phyloP scores from a whole-genome alignment of 805 yeast species.

The Pichia membranifaciens region DNA sequence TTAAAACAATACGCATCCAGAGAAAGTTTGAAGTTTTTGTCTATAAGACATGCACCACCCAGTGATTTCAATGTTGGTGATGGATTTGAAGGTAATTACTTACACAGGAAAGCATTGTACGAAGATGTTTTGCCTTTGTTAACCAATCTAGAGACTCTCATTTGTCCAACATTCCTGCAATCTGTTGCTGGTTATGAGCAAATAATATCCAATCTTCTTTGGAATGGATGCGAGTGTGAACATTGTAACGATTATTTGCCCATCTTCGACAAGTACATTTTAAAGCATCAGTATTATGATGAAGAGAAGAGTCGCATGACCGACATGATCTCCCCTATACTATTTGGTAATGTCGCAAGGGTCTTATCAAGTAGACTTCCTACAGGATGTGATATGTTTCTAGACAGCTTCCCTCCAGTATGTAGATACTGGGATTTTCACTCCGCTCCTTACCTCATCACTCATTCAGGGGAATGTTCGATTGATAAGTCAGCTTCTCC shows the following conservation, averaged over 20 bases:
- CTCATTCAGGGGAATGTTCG: conserved; percentile 35
- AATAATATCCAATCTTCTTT: conserved; percentile 58
- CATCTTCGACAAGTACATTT: conserved; percentile 51
- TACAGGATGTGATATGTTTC: conserved; percentile 20
- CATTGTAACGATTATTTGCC: conserved; percentile 46
- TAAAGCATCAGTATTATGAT: conserved; percentile 59
- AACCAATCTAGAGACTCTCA: conserved; percentile 36
- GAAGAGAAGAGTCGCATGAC: conserved; percentile 39
- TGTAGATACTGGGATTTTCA: conserved; percentile 44
- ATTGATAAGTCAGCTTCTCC: conserved; percentile 40
- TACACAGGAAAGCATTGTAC: conserved; percentile 51
- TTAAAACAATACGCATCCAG: conserved; percentile 32
- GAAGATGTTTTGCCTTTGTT: conserved; percentile 43
- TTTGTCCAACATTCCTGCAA: conserved; percentile 56
- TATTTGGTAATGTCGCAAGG: conserved; percentile 49
- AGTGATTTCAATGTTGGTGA: conserved; percentile 50
- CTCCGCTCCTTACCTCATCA: conserved; percentile 31
- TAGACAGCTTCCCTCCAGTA: conserved; percentile 29
- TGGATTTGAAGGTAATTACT: conserved; percentile 70
- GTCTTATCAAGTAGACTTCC: conserved; percentile 34
- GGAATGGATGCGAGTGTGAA: conserved; percentile 72
- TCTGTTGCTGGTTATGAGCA: conserved; percentile 65
- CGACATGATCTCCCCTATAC: conserved; percentile 55
- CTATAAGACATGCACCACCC: conserved; percentile 57
- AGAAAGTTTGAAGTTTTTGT: conserved; percentile 34